A percentile compares a stretch with the other conserved stretches of the same genome.
phyloP scores from a whole-genome alignment of 768 basidiomycete genomes.

The Hypholoma sublateritium region DNA sequence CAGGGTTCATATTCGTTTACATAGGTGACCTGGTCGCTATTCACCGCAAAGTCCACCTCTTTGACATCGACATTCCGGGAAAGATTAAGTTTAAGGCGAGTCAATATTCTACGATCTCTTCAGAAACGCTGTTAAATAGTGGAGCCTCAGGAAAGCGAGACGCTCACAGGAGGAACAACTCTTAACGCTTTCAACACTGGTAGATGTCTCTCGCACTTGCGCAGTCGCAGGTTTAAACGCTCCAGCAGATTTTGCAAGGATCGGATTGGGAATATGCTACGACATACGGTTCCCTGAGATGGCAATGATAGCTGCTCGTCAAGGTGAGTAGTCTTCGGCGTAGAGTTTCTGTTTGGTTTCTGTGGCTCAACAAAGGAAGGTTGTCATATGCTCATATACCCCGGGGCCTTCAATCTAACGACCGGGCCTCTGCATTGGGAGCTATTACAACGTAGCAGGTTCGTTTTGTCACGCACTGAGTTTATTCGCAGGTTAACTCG shows the following conservation, averaged over 20 bases:
- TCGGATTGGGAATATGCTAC: constrained; percentile 96
- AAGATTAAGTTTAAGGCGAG: constrained; percentile 87
- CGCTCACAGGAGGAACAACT: constrained; percentile 71
- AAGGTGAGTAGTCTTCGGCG: constrained; percentile 48
- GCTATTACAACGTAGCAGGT: constrained; percentile 83
- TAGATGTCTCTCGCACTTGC: constrained; percentile 22
- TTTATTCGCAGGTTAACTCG: background rate
- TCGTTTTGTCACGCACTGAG: constrained; percentile 17
- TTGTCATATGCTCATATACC: constrained; percentile 87
- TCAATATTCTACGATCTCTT: background rate
- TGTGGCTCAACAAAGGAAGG: constrained; percentile 40
- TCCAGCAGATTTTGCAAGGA: constrained; percentile 84
- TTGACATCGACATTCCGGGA: constrained; percentile 96
- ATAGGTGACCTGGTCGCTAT: constrained; percentile 81
- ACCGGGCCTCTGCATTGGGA: constrained; percentile 98
- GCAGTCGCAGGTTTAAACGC: background rate
- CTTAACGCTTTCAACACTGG: constrained; percentile 88
- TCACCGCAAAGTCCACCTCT: constrained; percentile 94
- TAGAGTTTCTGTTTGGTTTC: background rate
- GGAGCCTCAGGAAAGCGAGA: constrained; percentile 80
- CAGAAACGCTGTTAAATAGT: background rate
- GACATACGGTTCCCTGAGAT: constrained; percentile 95
- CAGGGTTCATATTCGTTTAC: constrained; percentile 5
- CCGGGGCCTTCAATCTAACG: constrained; percentile 92
- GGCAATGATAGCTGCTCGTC: constrained; percentile 85